Conservation (phyloP, 108 stramenopile genomes). For the Nannochloropsis salina region DNA sequence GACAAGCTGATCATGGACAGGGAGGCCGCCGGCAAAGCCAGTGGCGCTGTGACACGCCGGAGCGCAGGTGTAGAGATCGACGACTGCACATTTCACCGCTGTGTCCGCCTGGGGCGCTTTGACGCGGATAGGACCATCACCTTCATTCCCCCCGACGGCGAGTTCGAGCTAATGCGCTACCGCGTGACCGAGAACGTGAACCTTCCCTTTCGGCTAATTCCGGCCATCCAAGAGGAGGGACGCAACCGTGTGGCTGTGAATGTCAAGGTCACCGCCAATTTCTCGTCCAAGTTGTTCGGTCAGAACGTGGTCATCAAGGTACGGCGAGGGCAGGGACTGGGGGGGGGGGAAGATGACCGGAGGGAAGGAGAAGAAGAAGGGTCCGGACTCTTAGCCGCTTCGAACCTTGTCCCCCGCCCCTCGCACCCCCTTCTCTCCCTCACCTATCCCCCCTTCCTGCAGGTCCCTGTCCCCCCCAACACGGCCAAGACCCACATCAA, state of each 20-base stretch:
- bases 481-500: conserved; percentile 90
- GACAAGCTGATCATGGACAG: conserved; percentile 98
- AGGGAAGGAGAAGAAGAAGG: background rate
- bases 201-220: conserved; percentile 86
- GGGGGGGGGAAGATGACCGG: background rate
- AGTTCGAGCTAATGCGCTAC: conserved; percentile 98
- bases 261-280: conserved; percentile 84
- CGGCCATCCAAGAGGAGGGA: conserved; percentile 91
- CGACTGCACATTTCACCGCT: conserved; percentile 97
- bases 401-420: too few relatives aligned
- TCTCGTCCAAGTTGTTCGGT: conserved; percentile 83
- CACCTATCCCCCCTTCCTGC: background rate
- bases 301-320: conserved; percentile 86
- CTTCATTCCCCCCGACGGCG: conserved; percentile 98
- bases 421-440: background rate
- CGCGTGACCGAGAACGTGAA: conserved; percentile 92
- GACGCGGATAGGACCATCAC: conserved; percentile 99
- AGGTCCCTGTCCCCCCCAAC: conserved; percentile 89
- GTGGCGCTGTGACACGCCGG: conserved; percentile 59
- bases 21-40: conserved; percentile 57
- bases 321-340: background rate
- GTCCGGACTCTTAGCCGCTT: too few relatives aligned
- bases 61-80: conserved; percentile 92
- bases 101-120: conserved; percentile 92
- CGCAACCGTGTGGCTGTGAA: conserved; percentile 85